Evolutionary conservation across 179 eudicot species (phyloP).

Genomic region (Actinidia arguta): DNA sequence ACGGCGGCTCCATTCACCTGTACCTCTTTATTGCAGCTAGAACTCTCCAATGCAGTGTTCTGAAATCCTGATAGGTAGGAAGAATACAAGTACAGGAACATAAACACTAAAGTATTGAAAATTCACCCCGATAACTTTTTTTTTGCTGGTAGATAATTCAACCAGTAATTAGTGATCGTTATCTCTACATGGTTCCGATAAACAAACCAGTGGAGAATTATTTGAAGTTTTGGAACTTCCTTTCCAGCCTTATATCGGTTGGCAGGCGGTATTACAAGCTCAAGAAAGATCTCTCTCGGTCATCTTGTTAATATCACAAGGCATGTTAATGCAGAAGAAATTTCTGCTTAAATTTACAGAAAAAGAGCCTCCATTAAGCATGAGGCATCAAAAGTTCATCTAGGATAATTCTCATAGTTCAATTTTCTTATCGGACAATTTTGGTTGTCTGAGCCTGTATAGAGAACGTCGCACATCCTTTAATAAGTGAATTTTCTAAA

Average conservation of each 20-base stretch:
- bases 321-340: not conserved
- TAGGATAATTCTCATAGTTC: not conserved
- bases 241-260: not conserved
- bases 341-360: not conserved
- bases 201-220: not conserved
- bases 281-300: not conserved
- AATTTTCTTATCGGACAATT: not conserved
- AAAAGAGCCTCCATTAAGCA: not conserved
- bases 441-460: not conserved
- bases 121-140: not conserved
- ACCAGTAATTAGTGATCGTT: not conserved
- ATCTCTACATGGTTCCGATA: not conserved
- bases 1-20: not conserved
- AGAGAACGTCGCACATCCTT: not conserved
- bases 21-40: not conserved
- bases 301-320: not conserved
- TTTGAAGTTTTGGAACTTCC: slow-evolving; percentile 12
- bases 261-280: not conserved
- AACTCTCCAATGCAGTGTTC: not conserved
- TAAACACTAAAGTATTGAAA: not conserved
- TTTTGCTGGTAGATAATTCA: not conserved
- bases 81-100: not conserved
- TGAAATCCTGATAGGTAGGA: not conserved
- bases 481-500: not conserved
- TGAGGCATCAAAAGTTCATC: not conserved